Base-by-base conservation (phyloP, 2,329 filamentous ascomycete species). In the Aspergillus ibericus region DNA sequence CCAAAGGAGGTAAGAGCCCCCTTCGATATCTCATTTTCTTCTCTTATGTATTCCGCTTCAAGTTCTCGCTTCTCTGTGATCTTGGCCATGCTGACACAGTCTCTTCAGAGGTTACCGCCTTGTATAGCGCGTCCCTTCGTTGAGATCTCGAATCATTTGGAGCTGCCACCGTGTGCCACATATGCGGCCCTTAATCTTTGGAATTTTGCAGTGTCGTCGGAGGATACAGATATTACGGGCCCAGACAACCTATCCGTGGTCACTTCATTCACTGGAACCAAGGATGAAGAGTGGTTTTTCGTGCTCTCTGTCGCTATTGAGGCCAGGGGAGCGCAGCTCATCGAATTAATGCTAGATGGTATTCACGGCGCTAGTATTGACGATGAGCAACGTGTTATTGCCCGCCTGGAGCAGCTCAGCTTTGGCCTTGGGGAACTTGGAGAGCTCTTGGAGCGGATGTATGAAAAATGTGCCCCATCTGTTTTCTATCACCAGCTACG, bases 1-100 rank as follows among this genome's bases (percentile, higher is more conserved):
- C 88, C 91, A 0, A 79, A 82, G 53, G 88, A 93, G 70, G 89
- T 91, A 68, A 62, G 50, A 8, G 29, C 10, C 18, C 13, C 12
- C 18, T 22, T 22, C 4, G 3, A 16, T 38, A 10, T 16, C n/a
- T 7, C 20, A 9, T 16, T 6, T 46, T n/a, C 40, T n/a, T 42
- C n/a, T 4, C 20, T 42, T 10, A 35, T 40, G n/a, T 35, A 2
- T 5, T 6, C 6, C 4, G n/a, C 4, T 22, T 10, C 4, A 15
- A 3, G 20, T 22, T 13, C 7, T 13, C 7, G 15, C 12, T n/a
- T 2, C 27, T 32, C 29, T 10, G 12, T 53, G 13, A 12, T 15
- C n/a, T 7, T 53, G 36, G 20, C 5, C n/a, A 16, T 13, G 6
- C 47, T 35, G 9, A 38, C 36, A 15, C 15, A 27, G 20, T 5